Evolutionary conservation across 495 filamentous ascomycete species (phyloP).

Genomic region (Penicillium maclennaniae): DNA sequence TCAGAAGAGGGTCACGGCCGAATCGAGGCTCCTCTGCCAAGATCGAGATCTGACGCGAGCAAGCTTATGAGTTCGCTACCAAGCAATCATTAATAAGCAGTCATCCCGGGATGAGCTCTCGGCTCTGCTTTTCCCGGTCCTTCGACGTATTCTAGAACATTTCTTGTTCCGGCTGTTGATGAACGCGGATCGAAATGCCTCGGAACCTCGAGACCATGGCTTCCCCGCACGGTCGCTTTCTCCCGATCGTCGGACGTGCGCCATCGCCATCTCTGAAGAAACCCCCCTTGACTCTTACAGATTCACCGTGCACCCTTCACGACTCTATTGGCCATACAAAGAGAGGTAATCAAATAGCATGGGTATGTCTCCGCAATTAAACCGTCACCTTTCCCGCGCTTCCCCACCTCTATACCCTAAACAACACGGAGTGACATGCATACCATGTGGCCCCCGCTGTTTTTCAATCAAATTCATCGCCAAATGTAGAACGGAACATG

Average conservation of each 20-base stretch:
- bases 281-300: no score
- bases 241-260: no score
- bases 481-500: constrained; percentile 12
- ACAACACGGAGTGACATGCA: constrained; percentile 12
- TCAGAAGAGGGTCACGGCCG: not conserved
- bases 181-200: no score
- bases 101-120: not conserved
- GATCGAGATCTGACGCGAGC: not conserved
- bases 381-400: not conserved
- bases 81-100: not conserved
- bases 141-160: no score
- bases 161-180: no score
- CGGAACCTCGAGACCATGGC: no score
- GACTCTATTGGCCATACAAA: no score
- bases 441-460: no score
- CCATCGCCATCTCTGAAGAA: no score
- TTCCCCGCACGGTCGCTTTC: no score
- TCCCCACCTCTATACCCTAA: constrained; percentile 15
- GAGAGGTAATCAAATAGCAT: not conserved
- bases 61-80: not conserved
- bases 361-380: constrained; percentile 1
- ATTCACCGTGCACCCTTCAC: no score
- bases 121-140: not conserved
- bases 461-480: not conserved
- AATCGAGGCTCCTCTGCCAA: not conserved